These are phyloP conservation scores for Teunomyces cretensis DNA, from an alignment of 805 yeast species.

Conservation along the genomic window DNA sequence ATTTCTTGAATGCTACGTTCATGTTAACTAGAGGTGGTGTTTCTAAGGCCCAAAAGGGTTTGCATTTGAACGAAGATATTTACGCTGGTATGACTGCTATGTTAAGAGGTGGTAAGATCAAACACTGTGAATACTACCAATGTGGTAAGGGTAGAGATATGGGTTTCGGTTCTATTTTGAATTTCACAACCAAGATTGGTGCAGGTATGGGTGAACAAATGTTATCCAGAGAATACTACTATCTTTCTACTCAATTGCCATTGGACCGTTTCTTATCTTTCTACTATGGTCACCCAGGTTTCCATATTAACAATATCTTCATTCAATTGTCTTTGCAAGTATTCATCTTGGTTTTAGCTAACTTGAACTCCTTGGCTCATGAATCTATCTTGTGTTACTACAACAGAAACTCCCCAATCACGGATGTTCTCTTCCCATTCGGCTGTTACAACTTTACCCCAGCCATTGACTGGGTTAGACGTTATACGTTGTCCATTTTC, in stretches of 20 bases:
- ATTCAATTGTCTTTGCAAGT: slow-evolving; percentile 73
- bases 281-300: slow-evolving; percentile 86
- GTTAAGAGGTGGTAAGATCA: slow-evolving; percentile 82
- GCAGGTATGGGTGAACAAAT: slow-evolving; percentile 94
- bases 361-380: slow-evolving; percentile 70
- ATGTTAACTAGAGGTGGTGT: slow-evolving; percentile 90
- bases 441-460: slow-evolving; percentile 78
- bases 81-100: slow-evolving; percentile 86
- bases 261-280: slow-evolving; percentile 78
- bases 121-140: slow-evolving; percentile 84
- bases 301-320: slow-evolving; percentile 78
- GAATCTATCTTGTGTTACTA: slow-evolving; percentile 70
- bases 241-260: slow-evolving; percentile 77
- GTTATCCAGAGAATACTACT: slow-evolving; percentile 80
- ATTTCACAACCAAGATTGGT: slow-evolving; percentile 85
- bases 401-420: slow-evolving; percentile 62
- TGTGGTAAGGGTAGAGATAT: slow-evolving; percentile 91
- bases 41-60: slow-evolving; percentile 82
- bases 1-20: slow-evolving; percentile 69
- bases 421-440: slow-evolving; percentile 62
- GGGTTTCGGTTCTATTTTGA: slow-evolving; percentile 82
- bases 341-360: slow-evolving; percentile 68
- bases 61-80: slow-evolving; percentile 84
- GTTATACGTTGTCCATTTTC: slow-evolving; percentile 78
- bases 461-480: slow-evolving; percentile 76